Base-by-base conservation (phyloP, 768 basidiomycete species). In the Hypholoma fasciculare region DNA sequence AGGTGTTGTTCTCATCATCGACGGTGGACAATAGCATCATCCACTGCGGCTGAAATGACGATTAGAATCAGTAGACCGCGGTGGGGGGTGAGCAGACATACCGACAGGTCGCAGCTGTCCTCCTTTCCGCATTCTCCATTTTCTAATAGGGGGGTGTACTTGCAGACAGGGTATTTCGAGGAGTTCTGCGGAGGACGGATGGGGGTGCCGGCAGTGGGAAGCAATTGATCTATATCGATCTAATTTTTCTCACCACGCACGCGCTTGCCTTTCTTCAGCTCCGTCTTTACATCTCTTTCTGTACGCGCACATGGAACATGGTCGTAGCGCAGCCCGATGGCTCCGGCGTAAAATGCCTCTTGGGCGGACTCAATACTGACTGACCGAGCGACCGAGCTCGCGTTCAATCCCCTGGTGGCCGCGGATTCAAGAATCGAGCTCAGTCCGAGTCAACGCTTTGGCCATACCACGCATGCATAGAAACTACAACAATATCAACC, bases 391-490 rank as follows among this genome's bases (percentile, higher is more conserved):
- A 95, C 72, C 83, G 86, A 61, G 92, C 98, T 69, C 78, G 94
- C 56, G 95, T 98, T 67, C 98, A 97, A 74, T 98, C 98, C 69
- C 94, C 94, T n/a, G 97, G 97, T 43, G 96, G 96, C 39, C 78
- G 97, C 40, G 95, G 98, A 84, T 95, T 96, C 23, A 23, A 23
- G 23, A 23, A 23, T 23, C 92, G 60, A 39, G 55, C 54, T 39
- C 39, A 19, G n/a, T 23, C 23, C 23, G 23, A 23, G 23, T 38
- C n/a, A 20, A 26, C 52, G 30, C 30, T 9, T 36, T 49, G 16
- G 17, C 12, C 30, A 42, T 38, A 34, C 30, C 30, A 43, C 51
- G 8, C 30, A 61, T 53, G 49, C 53, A 23, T 23, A 23, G 57
- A 58, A 61, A 14, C 58, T 36, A 27, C 42, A 57, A 56, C 59